Evolutionary conservation across 768 basidiomycete species (phyloP).

Genomic region (Imleria badia): DNA sequence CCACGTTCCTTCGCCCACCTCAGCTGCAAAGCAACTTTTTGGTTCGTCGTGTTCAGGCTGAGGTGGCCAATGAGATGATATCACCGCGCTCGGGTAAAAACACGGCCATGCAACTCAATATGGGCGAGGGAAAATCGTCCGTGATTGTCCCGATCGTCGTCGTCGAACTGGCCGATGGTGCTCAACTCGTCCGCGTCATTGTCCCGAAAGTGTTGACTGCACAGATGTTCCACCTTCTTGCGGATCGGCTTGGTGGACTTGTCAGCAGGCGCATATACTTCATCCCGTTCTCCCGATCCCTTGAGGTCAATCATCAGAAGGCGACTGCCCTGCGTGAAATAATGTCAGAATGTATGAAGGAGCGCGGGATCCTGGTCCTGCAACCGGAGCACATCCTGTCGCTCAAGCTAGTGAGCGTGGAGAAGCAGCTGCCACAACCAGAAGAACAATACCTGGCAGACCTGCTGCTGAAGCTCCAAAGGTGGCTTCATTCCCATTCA

Average conservation of each 20-base stretch:
- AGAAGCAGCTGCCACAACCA: conserved; percentile 25
- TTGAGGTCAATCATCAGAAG: conserved; percentile 19
- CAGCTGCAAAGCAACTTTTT: conserved; percentile 48
- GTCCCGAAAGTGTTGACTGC: conserved; percentile 44
- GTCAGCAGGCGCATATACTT: conserved; percentile 46
- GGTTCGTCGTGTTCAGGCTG: conserved; percentile 41
- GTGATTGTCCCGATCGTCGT: conserved; percentile 47
- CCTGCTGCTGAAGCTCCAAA: conserved; percentile 25
- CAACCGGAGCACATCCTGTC: conserved; percentile 58
- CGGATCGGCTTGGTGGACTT: conserved; percentile 42
- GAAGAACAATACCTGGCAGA: neutral
- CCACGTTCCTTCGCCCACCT: neutral
- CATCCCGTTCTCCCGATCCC: conserved; percentile 48
- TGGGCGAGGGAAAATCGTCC: conserved; percentile 57
- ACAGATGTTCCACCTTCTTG: conserved; percentile 50
- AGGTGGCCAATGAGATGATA: conserved; percentile 48
- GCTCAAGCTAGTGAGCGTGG: conserved; percentile 45
- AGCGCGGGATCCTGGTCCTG: conserved; percentile 42
- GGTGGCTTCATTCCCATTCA: conserved; percentile 25
- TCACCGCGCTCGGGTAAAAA: conserved; percentile 36
- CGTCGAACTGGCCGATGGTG: conserved; percentile 40
- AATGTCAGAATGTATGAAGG: conserved; percentile 37
- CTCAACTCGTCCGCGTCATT: conserved; percentile 45
- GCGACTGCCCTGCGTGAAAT: conserved; percentile 30
- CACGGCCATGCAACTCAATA: conserved; percentile 49